Evolutionary conservation across 2,329 filamentous ascomycete genomes (phyloP), one percentile per base, ranked within the genome.

Genomic region (Penicillium sp.): DNA sequence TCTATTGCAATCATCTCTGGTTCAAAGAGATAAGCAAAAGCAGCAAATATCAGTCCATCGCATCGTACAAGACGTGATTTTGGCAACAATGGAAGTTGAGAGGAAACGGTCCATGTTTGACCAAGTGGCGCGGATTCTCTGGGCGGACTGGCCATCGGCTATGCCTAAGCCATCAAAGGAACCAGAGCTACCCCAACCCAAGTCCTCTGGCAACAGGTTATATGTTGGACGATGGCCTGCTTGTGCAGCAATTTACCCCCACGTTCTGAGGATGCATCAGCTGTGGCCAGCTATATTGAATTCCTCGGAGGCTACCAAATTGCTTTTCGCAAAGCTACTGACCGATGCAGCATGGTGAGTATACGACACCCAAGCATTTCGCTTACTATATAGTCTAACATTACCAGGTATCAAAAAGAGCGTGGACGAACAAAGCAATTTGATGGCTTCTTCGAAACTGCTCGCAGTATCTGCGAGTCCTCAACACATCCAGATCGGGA

Each of bases 1-100:
- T 36, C 62, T 68, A 16, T 42, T 68, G 11, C 48, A 61, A 19
- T 62, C 52, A 40, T 69, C 67, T 8, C 57, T 69, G 3, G 43
- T 68, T n/a, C 58, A 61, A 35, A 53, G 55, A 42, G 50, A 67
- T 26, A 64, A 56, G 19, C 18, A 58, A 38, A 57, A 62, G 42
- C 53, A 57, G 9, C 53, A 63, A 19, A 23, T 68, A 30, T 59
- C 54, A 2, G 58, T 69, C 4, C 63, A 69, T 51, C 56, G 61
- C 27, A 59, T 69, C 10, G 51, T 69, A 6, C 66, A 69, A 60
- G 66, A 68, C 52, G 60, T 58, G 3, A 38, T 63, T n/a, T 51
- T 58, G 41, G 61, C 60, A 14, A 53, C 42, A 47, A 63, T 67
- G 58, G 45, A 61, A 54, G 53, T 6, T 51, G 47, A 38, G n/a